Percentiles rank a stretch among this genome's conserved stretches.
Evolutionary conservation across 176 grass and related monocot genomes (phyloP).

Genomic region (Avena insularis): DNA sequence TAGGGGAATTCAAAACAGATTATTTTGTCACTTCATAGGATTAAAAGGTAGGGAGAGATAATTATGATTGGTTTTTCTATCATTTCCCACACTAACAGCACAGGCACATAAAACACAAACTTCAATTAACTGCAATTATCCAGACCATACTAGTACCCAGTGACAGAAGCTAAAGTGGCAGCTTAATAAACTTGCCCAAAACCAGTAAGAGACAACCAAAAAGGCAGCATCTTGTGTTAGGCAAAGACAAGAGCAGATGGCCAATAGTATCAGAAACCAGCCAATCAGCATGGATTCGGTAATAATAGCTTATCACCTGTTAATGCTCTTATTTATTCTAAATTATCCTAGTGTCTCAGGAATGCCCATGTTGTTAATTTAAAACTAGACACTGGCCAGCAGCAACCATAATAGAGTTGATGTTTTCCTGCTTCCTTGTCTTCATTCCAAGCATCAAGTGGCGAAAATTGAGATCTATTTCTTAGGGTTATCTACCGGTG

Average conservation of each 20-base stretch:
- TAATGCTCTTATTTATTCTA: constrained; percentile 31
- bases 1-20: neutral
- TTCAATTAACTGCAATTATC: constrained; percentile 32
- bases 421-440: constrained; percentile 24
- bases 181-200: constrained; percentile 2
- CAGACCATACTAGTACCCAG: neutral
- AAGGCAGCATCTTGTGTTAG: constrained; percentile 10
- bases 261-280: neutral
- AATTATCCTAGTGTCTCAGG: constrained; percentile 9
- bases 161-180: constrained; percentile 17
- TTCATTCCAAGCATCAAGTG: neutral
- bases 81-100: neutral
- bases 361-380: constrained; percentile 13
- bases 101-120: neutral
- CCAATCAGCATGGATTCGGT: constrained; percentile 20
- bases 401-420: neutral
- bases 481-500: too few species aligned
- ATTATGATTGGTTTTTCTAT: constrained; percentile 11
- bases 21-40: neutral
- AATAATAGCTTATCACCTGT: constrained; percentile 28
- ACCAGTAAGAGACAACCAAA: constrained; percentile 27
- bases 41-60: constrained; percentile 11
- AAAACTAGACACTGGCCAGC: neutral
- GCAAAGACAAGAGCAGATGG: constrained; percentile 12
- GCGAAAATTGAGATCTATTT: neutral